A percentile compares a stretch with the other conserved stretches of the same genome.
phyloP scores from a whole-genome alignment of 306 rosid genomes.

The Potentilla sterilis region DNA sequence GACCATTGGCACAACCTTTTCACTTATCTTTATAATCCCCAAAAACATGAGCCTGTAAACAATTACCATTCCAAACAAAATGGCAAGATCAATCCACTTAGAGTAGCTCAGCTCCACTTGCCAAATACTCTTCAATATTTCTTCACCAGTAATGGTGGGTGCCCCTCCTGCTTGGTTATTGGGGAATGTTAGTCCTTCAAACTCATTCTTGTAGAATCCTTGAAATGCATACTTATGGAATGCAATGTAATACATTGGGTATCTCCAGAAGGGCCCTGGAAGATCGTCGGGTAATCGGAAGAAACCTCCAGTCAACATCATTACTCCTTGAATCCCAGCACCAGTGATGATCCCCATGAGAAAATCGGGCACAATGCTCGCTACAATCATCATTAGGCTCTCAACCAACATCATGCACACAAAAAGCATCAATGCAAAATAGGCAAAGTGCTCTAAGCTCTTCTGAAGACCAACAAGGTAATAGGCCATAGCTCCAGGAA shows the following conservation, averaged over 20 bases:
- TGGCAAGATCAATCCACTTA: conserved; percentile 61
- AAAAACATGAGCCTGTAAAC: conserved; percentile 43
- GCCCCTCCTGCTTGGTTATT: conserved; percentile 25
- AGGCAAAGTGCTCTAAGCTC: conserved; percentile 37
- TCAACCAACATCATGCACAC: conserved; percentile 47
- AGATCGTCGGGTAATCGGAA: conserved; percentile 51
- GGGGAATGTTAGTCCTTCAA: conserved; percentile 38
- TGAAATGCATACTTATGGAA: conserved; percentile 40
- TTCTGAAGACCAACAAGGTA: conserved; percentile 49
- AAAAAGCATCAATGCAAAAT: conserved; percentile 45
- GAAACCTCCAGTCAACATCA: conserved; percentile 66
- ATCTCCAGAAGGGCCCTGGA: conserved; percentile 60
- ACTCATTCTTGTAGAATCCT: no score
- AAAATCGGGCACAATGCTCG: conserved; percentile 49
- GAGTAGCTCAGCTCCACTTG: conserved; percentile 52
- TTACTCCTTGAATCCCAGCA: conserved; percentile 53
- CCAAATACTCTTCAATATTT: conserved; percentile 40
- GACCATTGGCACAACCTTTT: conserved; percentile 37
- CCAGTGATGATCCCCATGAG: conserved; percentile 53
- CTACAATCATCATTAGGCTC: conserved; percentile 68
- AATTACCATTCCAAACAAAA: conserved; percentile 53
- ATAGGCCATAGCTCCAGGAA: conserved; percentile 51
- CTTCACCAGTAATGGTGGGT: conserved; percentile 35
- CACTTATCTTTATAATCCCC: conserved; percentile 40
- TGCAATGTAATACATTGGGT: conserved; percentile 54